Conservation (phyloP, 2,329 filamentous ascomycete genomes). For the Ophiostoma ips region DNA sequence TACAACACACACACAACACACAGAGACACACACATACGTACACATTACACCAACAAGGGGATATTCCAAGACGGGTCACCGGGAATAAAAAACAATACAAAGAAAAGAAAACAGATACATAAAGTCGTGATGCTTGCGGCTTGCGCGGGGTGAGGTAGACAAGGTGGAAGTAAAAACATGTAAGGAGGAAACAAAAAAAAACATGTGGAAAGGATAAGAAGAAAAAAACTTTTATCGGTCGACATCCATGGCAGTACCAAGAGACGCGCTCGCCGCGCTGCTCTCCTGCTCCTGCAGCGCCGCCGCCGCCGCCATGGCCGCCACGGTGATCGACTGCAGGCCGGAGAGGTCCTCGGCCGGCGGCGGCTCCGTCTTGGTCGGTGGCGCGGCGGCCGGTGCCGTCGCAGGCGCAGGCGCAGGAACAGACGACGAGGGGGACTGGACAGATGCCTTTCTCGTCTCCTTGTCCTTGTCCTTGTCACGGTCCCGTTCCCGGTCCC, state of each 20-base stretch:
- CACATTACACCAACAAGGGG: too few species aligned
- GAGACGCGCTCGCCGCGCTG: neutral
- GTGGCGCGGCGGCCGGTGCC: neutral
- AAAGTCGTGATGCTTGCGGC: too few species aligned
- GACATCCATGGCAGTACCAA: constrained; percentile 1
- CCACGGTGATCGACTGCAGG: constrained; percentile 4
- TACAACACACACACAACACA: too few species aligned
- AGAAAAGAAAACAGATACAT: too few species aligned
- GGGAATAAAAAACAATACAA: too few species aligned
- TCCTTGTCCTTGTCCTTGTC: neutral
- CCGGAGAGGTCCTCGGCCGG: neutral
- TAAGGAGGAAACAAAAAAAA: neutral
- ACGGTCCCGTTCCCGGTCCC: too few species aligned
- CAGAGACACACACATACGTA: too few species aligned
- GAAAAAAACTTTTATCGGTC: neutral
- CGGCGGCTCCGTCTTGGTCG: neutral
- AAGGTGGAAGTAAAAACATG: neutral
- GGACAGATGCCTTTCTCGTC: neutral
- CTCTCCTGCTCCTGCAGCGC: neutral
- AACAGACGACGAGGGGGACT: neutral
- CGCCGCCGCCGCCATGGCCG: neutral
- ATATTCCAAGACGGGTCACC: too few species aligned
- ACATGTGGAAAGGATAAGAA: neutral
- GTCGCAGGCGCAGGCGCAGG: neutral
- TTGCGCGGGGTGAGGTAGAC: too few species aligned